These are phyloP conservation scores for Beauveria sp. DNA, from an alignment of 2,329 filamentous ascomycete genomes.

Conservation along the genomic window DNA sequence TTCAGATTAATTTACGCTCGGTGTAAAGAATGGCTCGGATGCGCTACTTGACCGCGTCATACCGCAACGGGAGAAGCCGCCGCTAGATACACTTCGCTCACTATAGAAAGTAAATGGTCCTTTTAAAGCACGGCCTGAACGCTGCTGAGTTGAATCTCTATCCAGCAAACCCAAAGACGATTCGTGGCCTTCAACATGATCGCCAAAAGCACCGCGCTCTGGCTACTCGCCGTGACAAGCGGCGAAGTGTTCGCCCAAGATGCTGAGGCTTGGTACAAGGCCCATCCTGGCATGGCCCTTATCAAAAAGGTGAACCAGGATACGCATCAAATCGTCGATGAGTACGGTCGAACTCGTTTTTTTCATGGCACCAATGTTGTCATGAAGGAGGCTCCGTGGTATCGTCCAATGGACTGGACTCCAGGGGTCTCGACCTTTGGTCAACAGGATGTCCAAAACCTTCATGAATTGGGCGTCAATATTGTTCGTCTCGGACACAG, in stretches of 20 bases:
- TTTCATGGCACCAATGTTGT: conserved; percentile 17
- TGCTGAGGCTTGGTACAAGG: conserved; percentile 14
- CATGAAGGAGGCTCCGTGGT: conserved; percentile 16
- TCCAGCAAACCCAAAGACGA: not conserved
- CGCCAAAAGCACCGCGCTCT: not conserved
- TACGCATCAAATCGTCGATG: conserved; percentile 15
- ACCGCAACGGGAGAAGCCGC: not conserved
- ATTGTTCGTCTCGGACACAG: conserved; percentile 15
- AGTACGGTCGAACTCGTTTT: conserved; percentile 15
- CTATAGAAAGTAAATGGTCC: not conserved
- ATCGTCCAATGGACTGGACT: conserved; percentile 14
- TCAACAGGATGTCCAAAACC: conserved; percentile 13
- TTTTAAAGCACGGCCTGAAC: not conserved
- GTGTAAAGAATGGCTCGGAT: not conserved
- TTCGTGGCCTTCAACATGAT: not conserved
- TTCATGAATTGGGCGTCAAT: conserved; percentile 15
- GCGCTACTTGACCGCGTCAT: not conserved
- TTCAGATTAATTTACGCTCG: not conserved
- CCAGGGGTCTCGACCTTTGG: conserved; percentile 16
- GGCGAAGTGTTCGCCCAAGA: conserved; percentile 1
- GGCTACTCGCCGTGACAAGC: not conserved
- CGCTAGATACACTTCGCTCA: not conserved
- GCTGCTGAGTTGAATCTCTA: not conserved
- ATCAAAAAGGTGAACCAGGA: conserved; percentile 14
- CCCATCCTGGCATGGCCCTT: conserved; percentile 14